Conservation (phyloP, 495 filamentous ascomycete genomes). For the Trichoderma gamsii region DNA sequence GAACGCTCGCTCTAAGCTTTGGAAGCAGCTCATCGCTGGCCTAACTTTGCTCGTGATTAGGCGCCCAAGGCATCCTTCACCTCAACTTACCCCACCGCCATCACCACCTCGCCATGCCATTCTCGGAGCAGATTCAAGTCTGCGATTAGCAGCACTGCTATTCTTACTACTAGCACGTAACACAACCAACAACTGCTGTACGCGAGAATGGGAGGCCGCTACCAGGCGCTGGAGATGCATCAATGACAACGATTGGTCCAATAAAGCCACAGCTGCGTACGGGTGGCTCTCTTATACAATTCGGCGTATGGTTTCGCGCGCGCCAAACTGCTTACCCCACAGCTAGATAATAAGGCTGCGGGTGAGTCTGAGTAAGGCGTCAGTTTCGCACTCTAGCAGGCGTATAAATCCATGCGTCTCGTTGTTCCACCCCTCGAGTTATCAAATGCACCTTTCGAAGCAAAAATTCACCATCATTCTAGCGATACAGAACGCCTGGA, state of each 20-base stretch:
- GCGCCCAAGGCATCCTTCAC: not conserved
- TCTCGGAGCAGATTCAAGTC: not conserved
- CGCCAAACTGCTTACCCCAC: not conserved
- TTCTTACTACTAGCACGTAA: too few relatives aligned
- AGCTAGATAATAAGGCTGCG: not conserved
- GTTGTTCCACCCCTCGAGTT: not conserved
- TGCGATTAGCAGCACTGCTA: too few relatives aligned
- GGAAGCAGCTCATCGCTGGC: too few relatives aligned
- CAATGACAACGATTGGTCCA: not conserved
- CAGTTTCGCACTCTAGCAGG: not conserved
- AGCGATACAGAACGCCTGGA: too few relatives aligned
- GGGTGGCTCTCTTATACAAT: not conserved
- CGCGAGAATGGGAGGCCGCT: too few relatives aligned
- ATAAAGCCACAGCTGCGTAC: not conserved
- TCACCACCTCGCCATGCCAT: not conserved
- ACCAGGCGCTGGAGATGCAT: not conserved
- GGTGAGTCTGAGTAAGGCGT: not conserved
- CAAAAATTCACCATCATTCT: not conserved
- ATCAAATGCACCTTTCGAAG: not conserved
- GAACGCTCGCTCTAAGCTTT: too few relatives aligned
- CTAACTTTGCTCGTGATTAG: too few relatives aligned
- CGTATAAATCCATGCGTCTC: not conserved
- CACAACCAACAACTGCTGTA: too few relatives aligned
- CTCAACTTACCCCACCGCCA: not conserved
- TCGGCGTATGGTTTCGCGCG: not conserved